A percentile compares a stretch with the other conserved stretches of the same genome.
Conservation (phyloP, 2,329 filamentous ascomycete genomes). For the Boeremia lycopersici region DNA sequence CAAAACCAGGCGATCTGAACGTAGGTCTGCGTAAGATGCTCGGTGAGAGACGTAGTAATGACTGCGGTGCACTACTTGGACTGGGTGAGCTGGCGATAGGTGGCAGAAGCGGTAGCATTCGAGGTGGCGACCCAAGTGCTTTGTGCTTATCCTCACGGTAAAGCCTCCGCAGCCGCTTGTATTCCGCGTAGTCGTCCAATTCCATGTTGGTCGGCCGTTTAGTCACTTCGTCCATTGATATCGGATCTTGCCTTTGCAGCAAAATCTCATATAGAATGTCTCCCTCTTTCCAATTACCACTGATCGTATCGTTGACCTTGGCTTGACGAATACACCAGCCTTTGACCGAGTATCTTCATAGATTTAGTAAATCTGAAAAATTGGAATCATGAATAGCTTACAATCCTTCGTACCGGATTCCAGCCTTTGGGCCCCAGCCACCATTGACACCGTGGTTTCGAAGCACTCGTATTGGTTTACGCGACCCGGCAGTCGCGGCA, state of each 20-base stretch:
- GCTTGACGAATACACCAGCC: conserved; percentile 51
- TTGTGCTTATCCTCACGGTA: conserved; percentile 24
- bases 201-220: conserved; percentile 51
- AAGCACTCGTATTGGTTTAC: conserved; percentile 52
- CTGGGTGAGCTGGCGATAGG: not conserved
- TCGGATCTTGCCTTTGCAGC: conserved; percentile 45
- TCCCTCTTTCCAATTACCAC: conserved; percentile 25
- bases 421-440: conserved; percentile 54
- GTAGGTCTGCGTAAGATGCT: conserved; percentile 7
- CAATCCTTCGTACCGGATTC: conserved; percentile 57
- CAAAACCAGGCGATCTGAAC: conserved; percentile 19
- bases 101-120: not conserved
- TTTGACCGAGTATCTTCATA: conserved; percentile 32
- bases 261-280: conserved; percentile 48
- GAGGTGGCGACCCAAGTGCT: not conserved
- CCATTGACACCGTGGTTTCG: conserved; percentile 53
- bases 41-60: not conserved
- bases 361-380: not conserved
- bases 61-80: not conserved
- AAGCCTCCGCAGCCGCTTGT: conserved; percentile 49
- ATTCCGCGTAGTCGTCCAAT: conserved; percentile 56
- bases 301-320: conserved; percentile 18
- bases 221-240: conserved; percentile 47
- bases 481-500: conserved; percentile 47
- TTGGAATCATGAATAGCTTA: conserved; percentile 32